These are phyloP conservation scores for Tetracladium setigerum DNA, from an alignment of 495 filamentous ascomycete species.

Conservation along the genomic window DNA sequence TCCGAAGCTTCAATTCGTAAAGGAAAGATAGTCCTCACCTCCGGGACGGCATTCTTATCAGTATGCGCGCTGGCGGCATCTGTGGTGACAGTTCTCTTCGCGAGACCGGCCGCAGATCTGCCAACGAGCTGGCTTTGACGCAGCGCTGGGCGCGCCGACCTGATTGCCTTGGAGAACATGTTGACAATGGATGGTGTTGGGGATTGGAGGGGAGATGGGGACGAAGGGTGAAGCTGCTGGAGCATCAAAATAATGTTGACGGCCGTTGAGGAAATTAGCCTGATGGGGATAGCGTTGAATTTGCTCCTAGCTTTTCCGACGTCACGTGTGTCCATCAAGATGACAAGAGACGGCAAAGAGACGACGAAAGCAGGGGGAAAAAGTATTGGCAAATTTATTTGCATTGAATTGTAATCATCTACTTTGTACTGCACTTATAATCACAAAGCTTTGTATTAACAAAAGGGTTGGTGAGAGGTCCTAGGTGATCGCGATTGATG, in stretches of 20 bases:
- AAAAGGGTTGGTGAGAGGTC: no score
- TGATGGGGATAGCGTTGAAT: not conserved
- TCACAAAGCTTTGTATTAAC: no score
- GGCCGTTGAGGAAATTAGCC: constrained; percentile 14
- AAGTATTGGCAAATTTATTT: no score
- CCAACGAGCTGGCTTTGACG: constrained; percentile 31
- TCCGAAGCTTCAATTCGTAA: not conserved
- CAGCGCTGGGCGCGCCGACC: constrained; percentile 33
- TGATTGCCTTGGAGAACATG: constrained; percentile 48
- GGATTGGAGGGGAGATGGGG: not conserved
- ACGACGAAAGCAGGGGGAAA: no score
- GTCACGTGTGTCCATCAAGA: not conserved
- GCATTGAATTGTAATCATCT: no score
- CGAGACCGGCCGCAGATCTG: constrained; percentile 34
- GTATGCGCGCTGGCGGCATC: constrained; percentile 88
- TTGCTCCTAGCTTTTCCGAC: not conserved
- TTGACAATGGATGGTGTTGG: constrained; percentile 9
- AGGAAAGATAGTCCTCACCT: constrained; percentile 32
- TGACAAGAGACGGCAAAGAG: no score
- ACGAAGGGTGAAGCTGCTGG: constrained; percentile 8
- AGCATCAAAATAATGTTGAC: constrained; percentile 11
- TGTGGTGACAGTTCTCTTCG: constrained; percentile 78
- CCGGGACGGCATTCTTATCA: constrained; percentile 72
- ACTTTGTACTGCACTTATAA: no score
- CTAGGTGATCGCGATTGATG: no score